Evolutionary conservation across 805 yeast species (phyloP).

Genomic region (Lipomyces yamadae): DNA sequence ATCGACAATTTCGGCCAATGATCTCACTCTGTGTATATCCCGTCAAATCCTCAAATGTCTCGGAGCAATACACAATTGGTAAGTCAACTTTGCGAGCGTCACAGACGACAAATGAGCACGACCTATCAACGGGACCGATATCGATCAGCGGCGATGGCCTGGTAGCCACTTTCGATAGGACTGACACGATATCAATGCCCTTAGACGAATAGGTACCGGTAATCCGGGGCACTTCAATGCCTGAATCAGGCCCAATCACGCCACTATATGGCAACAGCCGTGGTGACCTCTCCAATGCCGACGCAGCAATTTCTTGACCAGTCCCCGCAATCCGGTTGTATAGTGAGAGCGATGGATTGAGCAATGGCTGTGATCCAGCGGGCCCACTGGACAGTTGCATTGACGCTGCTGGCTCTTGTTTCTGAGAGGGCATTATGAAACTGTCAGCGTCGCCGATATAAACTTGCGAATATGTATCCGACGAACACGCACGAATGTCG

Average conservation of each 20-base stretch:
- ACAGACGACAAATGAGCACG: slow-evolving; percentile 28
- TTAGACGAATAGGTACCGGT: slow-evolving; percentile 27
- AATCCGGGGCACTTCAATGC: background rate
- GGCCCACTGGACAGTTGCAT: slow-evolving; percentile 4
- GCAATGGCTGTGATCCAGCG: slow-evolving; percentile 4
- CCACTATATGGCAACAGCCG: background rate
- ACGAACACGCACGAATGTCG: background rate
- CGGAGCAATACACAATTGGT: slow-evolving; percentile 23
- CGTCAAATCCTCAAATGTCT: slow-evolving; percentile 20
- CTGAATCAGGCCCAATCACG: background rate
- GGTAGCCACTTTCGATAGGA: slow-evolving; percentile 19
- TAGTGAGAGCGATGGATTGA: background rate
- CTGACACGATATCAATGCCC: slow-evolving; percentile 24
- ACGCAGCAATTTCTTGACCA: slow-evolving; percentile 9
- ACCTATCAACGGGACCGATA: slow-evolving; percentile 28
- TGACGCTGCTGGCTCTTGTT: background rate
- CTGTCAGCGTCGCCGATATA: slow-evolving; percentile 9
- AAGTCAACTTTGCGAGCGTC: slow-evolving; percentile 25
- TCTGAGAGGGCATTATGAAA: slow-evolving; percentile 1
- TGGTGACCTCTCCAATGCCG: slow-evolving; percentile 6
- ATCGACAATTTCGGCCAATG: slow-evolving; percentile 28
- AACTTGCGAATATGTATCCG: slow-evolving; percentile 4
- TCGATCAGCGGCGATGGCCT: slow-evolving; percentile 22
- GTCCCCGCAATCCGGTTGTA: slow-evolving; percentile 12
- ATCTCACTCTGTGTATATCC: slow-evolving; percentile 25